Conservation (phyloP, 345 rosid species). For the Aquilaria yunnanensis region DNA sequence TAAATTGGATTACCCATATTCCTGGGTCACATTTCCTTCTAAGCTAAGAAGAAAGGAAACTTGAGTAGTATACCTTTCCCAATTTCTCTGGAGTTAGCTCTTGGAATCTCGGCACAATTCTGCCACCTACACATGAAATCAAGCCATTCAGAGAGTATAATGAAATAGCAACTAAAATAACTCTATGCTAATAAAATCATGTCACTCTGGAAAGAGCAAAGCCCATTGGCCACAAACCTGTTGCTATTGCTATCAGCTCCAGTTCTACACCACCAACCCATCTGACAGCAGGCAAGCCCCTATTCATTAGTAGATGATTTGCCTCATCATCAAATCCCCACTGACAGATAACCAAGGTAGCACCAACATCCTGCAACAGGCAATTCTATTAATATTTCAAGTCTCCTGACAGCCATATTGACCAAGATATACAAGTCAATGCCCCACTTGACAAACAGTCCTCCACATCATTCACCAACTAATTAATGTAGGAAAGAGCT, state of each 20-base stretch:
- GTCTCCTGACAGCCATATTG: background rate
- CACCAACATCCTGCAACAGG: conserved; percentile 76
- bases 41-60: background rate
- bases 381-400: background rate
- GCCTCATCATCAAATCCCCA: conserved; percentile 99
- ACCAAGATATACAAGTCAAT: background rate
- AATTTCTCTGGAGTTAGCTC: conserved; percentile 85
- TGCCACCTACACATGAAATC: conserved; percentile 53
- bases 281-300: conserved; percentile 89
- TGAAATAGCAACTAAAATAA: background rate
- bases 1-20: too few species aligned
- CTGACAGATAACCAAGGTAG: conserved; percentile 88
- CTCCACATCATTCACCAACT: too few species aligned
- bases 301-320: conserved; percentile 83
- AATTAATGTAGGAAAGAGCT: background rate
- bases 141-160: conserved; percentile 5
- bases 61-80: conserved; percentile 53
- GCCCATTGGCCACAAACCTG: conserved; percentile 38
- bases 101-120: conserved; percentile 92
- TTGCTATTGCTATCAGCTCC: conserved; percentile 93
- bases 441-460: background rate
- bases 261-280: conserved; percentile 98
- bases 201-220: background rate
- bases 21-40: too few species aligned
- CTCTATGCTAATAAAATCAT: background rate